Base-by-base conservation (phyloP, 805 yeast genomes). In the Grigorovia yakushimaensis region DNA sequence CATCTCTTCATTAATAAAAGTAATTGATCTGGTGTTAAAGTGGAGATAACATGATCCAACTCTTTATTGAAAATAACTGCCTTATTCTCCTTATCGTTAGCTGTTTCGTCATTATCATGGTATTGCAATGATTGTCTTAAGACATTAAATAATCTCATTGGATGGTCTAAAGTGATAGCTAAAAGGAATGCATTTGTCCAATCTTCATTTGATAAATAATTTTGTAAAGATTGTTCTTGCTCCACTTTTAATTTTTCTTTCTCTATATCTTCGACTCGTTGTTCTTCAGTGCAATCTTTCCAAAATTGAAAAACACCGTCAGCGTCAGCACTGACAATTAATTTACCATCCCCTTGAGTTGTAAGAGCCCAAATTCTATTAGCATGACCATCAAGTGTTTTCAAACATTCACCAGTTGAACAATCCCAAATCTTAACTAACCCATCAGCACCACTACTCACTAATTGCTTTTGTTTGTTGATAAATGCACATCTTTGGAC, bases 361-460 rank as follows among this genome's bases (percentile, higher is more conserved):
- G 84, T 79, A 46, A 93, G 65, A 0, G 97, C 85, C 99, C 98
- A 93, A 44, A 93, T 87, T 68, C 96, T 80, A 64, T 91, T 93
- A 51, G 81, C 87, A 62, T 93, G 99, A 59, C 87, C 95, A 66
- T 91, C 98, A 43, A 89, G 73, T 0, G 98, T 91, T 49, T 82
- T 79, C 19, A 83, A 66, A 59, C 88, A 78, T 59, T 93, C 98
- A 36, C 88, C 93, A 10, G 77, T 68, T 37, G 78, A 70, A 45
- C 74, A 63, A 59, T 88, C 94, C 98, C 98, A 93, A 5, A 93
- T 70, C 64, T 93, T 91, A 49, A 93, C 75, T 45, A 93, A 74
- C 1, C 98, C 98, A 67, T 93, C 98, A 13, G 98, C 98, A 39
- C 96, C 97, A 19, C 88, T 63, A 30, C 72, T 78, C 18, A 85